Evolutionary conservation across 2,329 filamentous ascomycete species (phyloP), one percentile per base, ranked within the genome.

Genomic region (Aspergillus sp.): DNA sequence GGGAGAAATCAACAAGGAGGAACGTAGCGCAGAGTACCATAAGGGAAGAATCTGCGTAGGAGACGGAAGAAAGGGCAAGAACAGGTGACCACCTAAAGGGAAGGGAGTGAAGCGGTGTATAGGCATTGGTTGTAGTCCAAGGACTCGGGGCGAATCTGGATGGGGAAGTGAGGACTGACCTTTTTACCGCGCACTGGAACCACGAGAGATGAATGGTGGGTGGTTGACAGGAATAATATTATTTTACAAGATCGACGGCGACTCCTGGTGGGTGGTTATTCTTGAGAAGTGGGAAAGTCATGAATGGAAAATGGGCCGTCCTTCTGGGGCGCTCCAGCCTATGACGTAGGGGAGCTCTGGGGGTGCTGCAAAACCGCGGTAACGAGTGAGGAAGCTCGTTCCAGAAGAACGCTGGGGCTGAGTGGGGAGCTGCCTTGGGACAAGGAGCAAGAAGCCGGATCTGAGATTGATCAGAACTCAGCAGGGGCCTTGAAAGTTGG

Each of bases 261-360:
- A 65, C 65, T 68, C 67, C 63, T 65, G 65, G 50, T 64, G 58
- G 59, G 60, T 49, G 47, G 47, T 52, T 48, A 34, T 52, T 57
- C 22, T 57, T 57, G 30, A 57, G 34, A 53, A 41, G 55, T 58
- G 55, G 55, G 55, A 58, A 51, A 52, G 55, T 48, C 45, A 58
- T 58, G 55, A 25, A 59, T 63, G 58, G 63, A 66, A 55, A 68
- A 69, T 69, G 68, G 63, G 60, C 66, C 65, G 65, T 68, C 67
- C 34, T 69, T 68, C 61, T 64, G 69, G 69, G 69, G 66, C 66
- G 63, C 59, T 58, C 64, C 59, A 62, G 61, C 61, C 59, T 69
- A 75, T 75, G 72, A 75, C 73, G 73, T 75, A 73, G 68, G 46
- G 23, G 31, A 61, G 68, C 64, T 67, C 61, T 66, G 68, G 64